Evolutionary conservation across 768 basidiomycete species (phyloP), one percentile per base, ranked within the genome.

Genomic region (Leccinum pellstonianum): DNA sequence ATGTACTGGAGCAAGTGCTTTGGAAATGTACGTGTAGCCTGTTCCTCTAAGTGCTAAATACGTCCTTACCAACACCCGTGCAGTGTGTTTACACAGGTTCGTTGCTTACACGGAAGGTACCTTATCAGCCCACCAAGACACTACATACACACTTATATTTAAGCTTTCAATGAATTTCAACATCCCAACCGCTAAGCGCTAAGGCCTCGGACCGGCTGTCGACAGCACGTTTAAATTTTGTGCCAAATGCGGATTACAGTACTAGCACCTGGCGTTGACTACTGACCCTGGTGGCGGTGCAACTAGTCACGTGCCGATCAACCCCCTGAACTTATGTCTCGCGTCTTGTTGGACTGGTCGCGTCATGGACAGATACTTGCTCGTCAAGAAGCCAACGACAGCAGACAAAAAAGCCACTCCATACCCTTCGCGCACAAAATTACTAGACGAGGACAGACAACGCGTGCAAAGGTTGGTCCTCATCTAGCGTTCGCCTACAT

Each of bases 311-410:
- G 64, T 63, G 64, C 10, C 19, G 6, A 1, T 5, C 21, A 57
- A 46, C 49, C 60, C 64, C 63, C 53, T 62, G 59, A 62, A 54
- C 41, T 43, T 43, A 57, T 41, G 5, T 25, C 25, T 25, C 33
- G 27, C 14, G 19, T 19, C 12, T 17, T 8, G 17, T 25, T 25
- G 41, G 14, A 17, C 17, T 4, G 8, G 14, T 4, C 12, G 7
- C 27, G 31, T n/a, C 57, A 72, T 74, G 71, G 73, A 74, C 58
- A 60, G 50, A 14, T 69, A 64, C 60, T 55, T 74, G 63, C 64
- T 61, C 35, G 59, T 61, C 57, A 68, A 53, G 51, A 74, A 74
- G 41, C 58, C 65, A 29, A 50, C 52, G n/a, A 12, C 43, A 12
- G 9, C 23, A 51, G 57, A 60, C 47, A 59, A 57, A 31, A 27